Evolutionary conservation across 106 monocot genomes (phyloP).

Genomic region (Platanthera zijinensis): DNA sequence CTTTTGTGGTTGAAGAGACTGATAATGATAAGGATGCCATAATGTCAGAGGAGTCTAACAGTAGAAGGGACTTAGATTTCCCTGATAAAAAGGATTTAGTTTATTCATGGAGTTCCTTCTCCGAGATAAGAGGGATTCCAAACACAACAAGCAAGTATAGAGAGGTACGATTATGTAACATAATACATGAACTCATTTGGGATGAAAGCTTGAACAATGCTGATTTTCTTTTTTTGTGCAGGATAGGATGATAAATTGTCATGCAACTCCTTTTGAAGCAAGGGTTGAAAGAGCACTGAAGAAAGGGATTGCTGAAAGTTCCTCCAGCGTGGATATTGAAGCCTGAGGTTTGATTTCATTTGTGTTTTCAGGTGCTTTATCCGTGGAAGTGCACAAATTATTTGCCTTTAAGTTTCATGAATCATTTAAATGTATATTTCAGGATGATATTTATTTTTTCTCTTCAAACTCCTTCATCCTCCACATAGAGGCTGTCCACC

Average conservation of each 20-base stretch:
- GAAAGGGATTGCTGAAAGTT: background rate
- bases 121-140: constrained; percentile 10
- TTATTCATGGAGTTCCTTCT: constrained; percentile 10
- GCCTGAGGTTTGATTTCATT: background rate
- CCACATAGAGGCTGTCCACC: background rate
- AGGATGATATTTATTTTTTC: background rate
- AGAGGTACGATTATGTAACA: constrained; percentile 6
- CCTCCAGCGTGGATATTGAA: background rate
- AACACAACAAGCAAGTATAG: constrained; percentile 13
- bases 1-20: background rate
- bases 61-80: background rate
- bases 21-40: background rate
- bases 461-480: background rate
- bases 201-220: background rate
- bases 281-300: constrained; percentile 8
- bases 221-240: constrained; percentile 1
- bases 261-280: constrained; percentile 6
- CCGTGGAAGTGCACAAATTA: background rate
- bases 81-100: background rate
- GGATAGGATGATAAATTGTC: constrained; percentile 23
- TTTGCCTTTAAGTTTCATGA: background rate
- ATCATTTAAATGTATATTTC: background rate
- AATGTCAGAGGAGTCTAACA: background rate
- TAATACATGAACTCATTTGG: background rate
- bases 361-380: background rate